Base-by-base conservation (phyloP, 1,284 basidiomycete genomes). In the Pseudozyma thailandica region DNA sequence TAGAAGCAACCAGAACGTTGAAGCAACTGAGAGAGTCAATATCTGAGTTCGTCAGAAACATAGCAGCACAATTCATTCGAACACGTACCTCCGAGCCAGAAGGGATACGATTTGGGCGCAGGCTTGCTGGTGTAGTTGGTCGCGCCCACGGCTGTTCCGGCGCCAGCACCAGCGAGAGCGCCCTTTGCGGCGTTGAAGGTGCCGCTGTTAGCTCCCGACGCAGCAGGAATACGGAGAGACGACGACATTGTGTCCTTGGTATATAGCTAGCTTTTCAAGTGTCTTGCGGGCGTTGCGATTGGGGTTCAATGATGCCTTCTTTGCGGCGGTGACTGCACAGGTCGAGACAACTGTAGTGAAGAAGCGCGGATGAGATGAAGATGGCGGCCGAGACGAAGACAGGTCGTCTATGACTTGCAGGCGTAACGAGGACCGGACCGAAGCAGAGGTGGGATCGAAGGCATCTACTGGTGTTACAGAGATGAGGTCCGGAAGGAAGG, bases 21-120 rank as follows among this genome's bases (percentile, higher is more conserved):
- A n/a, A n/a, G n/a, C n/a, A n/a, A n/a, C n/a, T n/a, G n/a, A n/a
- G n/a, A n/a, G n/a, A n/a, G n/a, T n/a, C n/a, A n/a, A n/a, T n/a
- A n/a, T n/a, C n/a, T n/a, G n/a, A n/a, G n/a, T n/a, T n/a, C n/a
- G n/a, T n/a, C n/a, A n/a, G n/a, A n/a, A n/a, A n/a, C n/a, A n/a
- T n/a, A n/a, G n/a, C n/a, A n/a, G n/a, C n/a, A n/a, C n/a, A 0
- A 23, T 21, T 21, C 21, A 20, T 4, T 4, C 2, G 4, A 44
- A 6, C 3, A 4, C 5, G n/a, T 12, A 71, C 81, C 82, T 49
- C 80, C 81, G 3, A 82, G 74, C 65, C 72, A 82, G 56, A 81
- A 82, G 9, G 79, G 79, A 50, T 81, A 81, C 3, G 64, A 46
- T 33, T 66, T 66, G 20, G 62, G 66, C 9, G 55, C 42, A 9